A percentile compares a stretch with the other conserved stretches of the same genome.
Conservation (phyloP, 176 grass and related monocot genomes). For the Eragrostis curvula region DNA sequence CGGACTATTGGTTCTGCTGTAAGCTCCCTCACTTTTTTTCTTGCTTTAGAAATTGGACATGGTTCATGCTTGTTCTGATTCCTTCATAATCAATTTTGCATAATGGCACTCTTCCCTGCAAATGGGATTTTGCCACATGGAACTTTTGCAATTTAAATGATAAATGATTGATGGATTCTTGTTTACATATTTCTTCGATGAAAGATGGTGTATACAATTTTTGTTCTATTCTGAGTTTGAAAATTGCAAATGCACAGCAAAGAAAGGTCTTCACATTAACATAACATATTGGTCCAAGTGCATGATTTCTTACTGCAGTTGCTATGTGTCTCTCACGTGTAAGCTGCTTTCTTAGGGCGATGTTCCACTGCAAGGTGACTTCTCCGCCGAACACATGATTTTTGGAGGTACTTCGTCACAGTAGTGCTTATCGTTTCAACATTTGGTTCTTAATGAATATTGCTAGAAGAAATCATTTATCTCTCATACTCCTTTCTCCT, state of each 20-base stretch:
- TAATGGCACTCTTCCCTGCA: not conserved
- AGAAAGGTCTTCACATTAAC: not conserved
- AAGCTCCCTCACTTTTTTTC: slow-evolving; percentile 39
- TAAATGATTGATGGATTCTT: not conserved
- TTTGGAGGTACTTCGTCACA: slow-evolving; percentile 83
- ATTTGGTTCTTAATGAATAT: not conserved
- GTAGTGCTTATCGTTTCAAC: not conserved
- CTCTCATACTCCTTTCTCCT: not conserved
- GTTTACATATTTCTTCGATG: not conserved
- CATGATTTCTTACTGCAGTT: slow-evolving; percentile 28
- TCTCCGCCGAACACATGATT: slow-evolving; percentile 97
- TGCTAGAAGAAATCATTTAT: slow-evolving; percentile 23
- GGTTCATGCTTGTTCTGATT: not conserved
- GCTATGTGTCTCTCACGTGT: slow-evolving; percentile 28
- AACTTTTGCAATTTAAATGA: not conserved
- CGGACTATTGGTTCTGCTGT: slow-evolving; percentile 87
- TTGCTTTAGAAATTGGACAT: slow-evolving; percentile 25
- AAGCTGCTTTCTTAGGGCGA: slow-evolving; percentile 67
- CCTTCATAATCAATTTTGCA: not conserved
- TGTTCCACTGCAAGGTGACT: slow-evolving; percentile 97
- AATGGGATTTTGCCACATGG: slow-evolving; percentile 1
- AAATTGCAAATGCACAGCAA: not conserved
- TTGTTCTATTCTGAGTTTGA: not conserved
- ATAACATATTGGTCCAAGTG: not conserved
- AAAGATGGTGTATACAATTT: not conserved